Evolutionary conservation across 1,284 basidiomycete species (phyloP).

Genomic region (Austroboletus novae-zelandiae): DNA sequence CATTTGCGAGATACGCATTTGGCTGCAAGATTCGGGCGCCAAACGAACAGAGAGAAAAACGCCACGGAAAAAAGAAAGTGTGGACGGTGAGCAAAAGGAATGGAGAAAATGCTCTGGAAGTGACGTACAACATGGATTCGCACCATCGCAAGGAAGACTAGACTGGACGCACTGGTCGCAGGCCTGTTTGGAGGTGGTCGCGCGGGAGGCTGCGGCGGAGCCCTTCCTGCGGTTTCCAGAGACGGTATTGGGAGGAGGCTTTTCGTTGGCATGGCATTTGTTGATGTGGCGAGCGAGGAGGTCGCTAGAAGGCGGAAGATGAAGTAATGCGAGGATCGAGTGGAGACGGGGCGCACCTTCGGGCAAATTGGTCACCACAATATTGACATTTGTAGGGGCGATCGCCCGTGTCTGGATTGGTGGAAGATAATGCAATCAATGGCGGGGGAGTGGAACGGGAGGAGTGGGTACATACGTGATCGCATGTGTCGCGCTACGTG

Average conservation of each 20-base stretch:
- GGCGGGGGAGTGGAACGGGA: constrained; percentile 9
- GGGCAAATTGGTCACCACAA: constrained; percentile 86
- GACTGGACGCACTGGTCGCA: constrained; percentile 86
- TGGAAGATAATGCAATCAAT: not conserved
- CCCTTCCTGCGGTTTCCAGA: constrained; percentile 48
- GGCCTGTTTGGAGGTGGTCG: constrained; percentile 75
- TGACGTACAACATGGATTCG: constrained; percentile 72
- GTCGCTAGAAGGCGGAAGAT: constrained; percentile 49
- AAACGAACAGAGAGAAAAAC: no score
- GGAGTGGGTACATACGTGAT: constrained; percentile 61
- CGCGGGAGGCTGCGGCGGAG: constrained; percentile 58
- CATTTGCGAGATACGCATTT: constrained; percentile 76
- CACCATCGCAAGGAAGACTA: constrained; percentile 77
- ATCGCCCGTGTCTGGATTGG: constrained; percentile 78
- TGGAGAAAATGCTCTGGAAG: not conserved
- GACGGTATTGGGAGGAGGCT: constrained; percentile 44
- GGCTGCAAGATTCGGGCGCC: constrained; percentile 40
- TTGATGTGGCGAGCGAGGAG: constrained; percentile 86
- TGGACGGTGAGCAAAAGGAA: not conserved
- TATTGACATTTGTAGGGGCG: constrained; percentile 87
- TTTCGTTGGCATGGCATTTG: constrained; percentile 82
- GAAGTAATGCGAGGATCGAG: not conserved
- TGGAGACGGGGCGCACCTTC: constrained; percentile 54
- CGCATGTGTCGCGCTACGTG: constrained; percentile 90
- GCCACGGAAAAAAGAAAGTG: not conserved